Base-by-base conservation (phyloP, 306 rosid genomes). In the Cicer cuneatum region DNA sequence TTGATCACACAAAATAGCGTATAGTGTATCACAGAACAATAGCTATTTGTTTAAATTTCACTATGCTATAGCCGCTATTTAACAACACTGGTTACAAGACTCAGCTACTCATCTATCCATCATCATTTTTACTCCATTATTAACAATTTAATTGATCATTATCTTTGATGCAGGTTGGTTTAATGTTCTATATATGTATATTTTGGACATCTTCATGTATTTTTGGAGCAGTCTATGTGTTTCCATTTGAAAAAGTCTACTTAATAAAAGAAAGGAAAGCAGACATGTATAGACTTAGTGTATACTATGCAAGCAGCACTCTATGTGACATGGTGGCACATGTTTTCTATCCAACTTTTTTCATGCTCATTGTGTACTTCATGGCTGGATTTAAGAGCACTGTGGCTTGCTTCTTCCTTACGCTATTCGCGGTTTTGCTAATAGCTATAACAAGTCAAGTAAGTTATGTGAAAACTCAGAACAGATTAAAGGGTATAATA, bases 161-260 rank as follows among this genome's bases (percentile, higher is more conserved):
- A 6, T 51, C 8, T 51, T 51, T 53, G 40, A 8, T 88, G 81
- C 89, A 92, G 97, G 90, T 94, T 63, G 99, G 99, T 37, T 78
- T 94, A 63, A 75, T 94, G 92, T 94, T 90, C 90, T 92, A 94
- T 76, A 82, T 87, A 39, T 92, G 96, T 87, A 94, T 94, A 71
- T 92, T 92, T 69, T 94, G 99, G 97, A 94, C 99, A 78, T 94
- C 97, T 38, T 83, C 99, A 16, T 92, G 97, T 12, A 86, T 94
- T 59, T 94, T 92, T 21, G 97, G 96, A 72, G 97, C 97, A 5
- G 97, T 92, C 8, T 94, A 94, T 35, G 95, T 94, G 39, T 94
- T 94, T 67, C 99, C 97, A 58, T 92, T 94, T 33, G 97, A 92
- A 72, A 89, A 94, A 61, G 48, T 81, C 7, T 90, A 83, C 83